Base-by-base conservation (phyloP, 2,329 filamentous ascomycete genomes). In the Trichoderma arundinaceum region DNA sequence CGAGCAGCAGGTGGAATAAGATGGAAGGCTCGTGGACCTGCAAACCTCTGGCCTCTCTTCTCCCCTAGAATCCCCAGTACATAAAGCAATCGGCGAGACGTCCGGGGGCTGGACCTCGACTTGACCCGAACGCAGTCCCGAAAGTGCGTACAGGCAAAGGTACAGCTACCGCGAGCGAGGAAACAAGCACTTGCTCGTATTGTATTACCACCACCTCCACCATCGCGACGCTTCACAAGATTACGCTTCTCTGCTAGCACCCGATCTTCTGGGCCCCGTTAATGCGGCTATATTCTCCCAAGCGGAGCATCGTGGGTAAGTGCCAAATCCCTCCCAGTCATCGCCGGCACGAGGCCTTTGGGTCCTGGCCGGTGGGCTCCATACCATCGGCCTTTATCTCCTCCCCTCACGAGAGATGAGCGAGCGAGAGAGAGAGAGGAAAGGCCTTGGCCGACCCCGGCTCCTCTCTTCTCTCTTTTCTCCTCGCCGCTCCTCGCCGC, bases 271-370 rank as follows among this genome's bases (percentile, higher is more conserved):
- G 48, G 66, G 69, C 38, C 64, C 67, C 49, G 73, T 74, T 72
- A 71, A 71, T 73, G 72, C 71, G 73, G 71, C 68, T 72, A 41
- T 35, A 46, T 41, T 46, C 32, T 59, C 46, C 17, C 38, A 62
- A 64, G 57, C 58, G 43, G 46, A 54, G 49, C 52, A 38, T 48
- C 65, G 22, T 49, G 32, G 52, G 48, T 53, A 35, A 39, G 49
- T 52, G 46, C 52, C 51, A 43, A n/a, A 32, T 54, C 46, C n/a
- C 39, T 17, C n/a, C 28, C 48, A 46, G 22, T 38, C 32, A n/a
- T 44, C 46, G 13, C 59, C 39, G 39, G 28, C 32, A 62, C 59
- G 49, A 44, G 49, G 59, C 9, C 44, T 61, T 41, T 39, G 58
- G 32, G 35, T 61, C 48, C 19, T 35, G 48, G 32, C 54, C 41